phyloP scores from a whole-genome alignment of 768 basidiomycete genomes.

The Boletus fagicola region DNA sequence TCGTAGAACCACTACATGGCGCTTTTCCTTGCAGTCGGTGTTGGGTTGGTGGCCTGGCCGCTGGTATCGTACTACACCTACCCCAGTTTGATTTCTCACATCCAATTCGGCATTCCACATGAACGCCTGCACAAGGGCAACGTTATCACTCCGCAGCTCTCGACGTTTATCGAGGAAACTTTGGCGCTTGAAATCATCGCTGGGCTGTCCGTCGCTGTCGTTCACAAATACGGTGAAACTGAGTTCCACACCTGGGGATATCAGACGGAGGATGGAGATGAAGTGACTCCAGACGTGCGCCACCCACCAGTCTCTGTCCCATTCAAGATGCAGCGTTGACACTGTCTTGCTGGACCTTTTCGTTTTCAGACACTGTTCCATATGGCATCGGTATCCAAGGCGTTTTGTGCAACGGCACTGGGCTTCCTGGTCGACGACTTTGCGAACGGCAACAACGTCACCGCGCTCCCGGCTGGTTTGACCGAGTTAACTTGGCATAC shows the following conservation, averaged over 20 bases:
- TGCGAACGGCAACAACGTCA: constrained; percentile 33
- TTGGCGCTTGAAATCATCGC: constrained; percentile 25
- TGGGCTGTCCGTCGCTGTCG: constrained; percentile 33
- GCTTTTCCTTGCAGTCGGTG: constrained; percentile 3
- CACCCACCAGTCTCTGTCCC: not conserved
- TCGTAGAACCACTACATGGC: constrained; percentile 7
- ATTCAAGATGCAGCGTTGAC: not conserved
- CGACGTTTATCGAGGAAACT: constrained; percentile 17
- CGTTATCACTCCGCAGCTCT: constrained; percentile 21
- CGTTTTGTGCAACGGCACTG: constrained; percentile 38
- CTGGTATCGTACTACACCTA: constrained; percentile 10
- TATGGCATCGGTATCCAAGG: constrained; percentile 39
- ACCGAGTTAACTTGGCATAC: constrained; percentile 37
- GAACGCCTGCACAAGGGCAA: not conserved
- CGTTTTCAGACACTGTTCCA: constrained; percentile 35
- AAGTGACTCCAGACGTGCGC: constrained; percentile 33
- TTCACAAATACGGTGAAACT: constrained; percentile 23
- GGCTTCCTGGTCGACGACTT: constrained; percentile 45
- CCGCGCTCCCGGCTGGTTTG: constrained; percentile 33
- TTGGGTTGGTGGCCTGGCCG: constrained; percentile 14
- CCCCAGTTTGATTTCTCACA: constrained; percentile 7
- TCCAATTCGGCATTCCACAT: not conserved
- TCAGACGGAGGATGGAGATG: constrained; percentile 34
- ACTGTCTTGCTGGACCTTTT: not conserved
- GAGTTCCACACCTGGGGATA: constrained; percentile 38